Evolutionary conservation across 768 basidiomycete species (phyloP), one percentile per base, ranked within the genome.

Genomic region (Strobilomyces echinocephalus): DNA sequence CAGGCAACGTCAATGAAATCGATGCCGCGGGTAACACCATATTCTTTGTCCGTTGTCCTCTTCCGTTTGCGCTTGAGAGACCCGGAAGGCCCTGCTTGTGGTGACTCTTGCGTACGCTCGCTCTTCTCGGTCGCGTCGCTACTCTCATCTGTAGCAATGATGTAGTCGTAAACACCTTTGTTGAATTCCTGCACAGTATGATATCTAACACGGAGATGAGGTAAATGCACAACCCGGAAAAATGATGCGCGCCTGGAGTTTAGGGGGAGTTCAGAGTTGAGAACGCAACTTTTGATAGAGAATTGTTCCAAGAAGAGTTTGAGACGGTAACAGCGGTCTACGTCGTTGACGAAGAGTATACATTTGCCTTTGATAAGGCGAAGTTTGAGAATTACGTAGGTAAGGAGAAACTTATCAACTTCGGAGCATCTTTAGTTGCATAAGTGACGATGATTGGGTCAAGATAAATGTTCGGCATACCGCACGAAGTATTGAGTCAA

Each of bases 271-370:
- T 98, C 97, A 14, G 92, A 91, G 65, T 99, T 97, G 24, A 99
- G 78, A 1, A 99, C 95, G 60, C 95, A 97, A 59, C 87, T 87
- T 71, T 93, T 93, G 68, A 98, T 90, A 0, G 91, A 94, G 63
- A 97, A 98, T 70, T 97, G 94, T 62, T 98, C 97, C 39, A 99
- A 76, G 73, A 98, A 99, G n/a, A 99, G 82, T 68, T 97, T 97
- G 56, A 99, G 77, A 49, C 94, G 87, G 69, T 98, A 99, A 49
- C 87, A 87, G 21, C 95, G 84, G 61, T 97, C 95, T 43, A 97
- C 88, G 64, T 92, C 87, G 72, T 97, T 97, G 49, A 98, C 95
- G 63, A 99, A 99, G 36, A 99, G 72, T 58, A 99, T 88, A 62
- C 88, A 91, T 83, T 98, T 97, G 40, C 97, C 97, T 66, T 88